A percentile compares a stretch with the other conserved stretches of the same genome.
Evolutionary conservation across 2,329 filamentous ascomycete species (phyloP).

Genomic region (Magnaporthiopsis incrustans): DNA sequence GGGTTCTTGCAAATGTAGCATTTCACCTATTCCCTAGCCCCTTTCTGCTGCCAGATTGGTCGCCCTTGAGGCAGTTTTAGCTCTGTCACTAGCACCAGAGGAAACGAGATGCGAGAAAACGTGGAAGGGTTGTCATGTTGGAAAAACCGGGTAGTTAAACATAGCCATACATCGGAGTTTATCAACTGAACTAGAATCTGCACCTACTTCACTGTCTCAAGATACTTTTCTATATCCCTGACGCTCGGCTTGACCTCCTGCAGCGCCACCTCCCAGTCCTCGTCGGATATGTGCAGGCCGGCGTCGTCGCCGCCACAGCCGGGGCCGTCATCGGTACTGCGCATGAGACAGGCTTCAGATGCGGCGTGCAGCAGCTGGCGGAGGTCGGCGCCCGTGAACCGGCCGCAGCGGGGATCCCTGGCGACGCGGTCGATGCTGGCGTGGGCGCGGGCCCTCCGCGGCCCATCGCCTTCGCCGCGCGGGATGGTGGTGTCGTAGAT

Average conservation of each 20-base stretch:
- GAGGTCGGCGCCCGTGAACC: constrained; percentile 67
- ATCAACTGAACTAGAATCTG: not conserved
- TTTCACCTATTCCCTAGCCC: no score
- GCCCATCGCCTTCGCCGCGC: constrained; percentile 15
- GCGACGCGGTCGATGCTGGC: constrained; percentile 41
- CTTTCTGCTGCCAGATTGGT: no score
- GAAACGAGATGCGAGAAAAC: no score
- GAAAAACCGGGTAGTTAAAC: not conserved
- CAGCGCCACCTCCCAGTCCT: constrained; percentile 47
- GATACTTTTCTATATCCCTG: constrained; percentile 35
- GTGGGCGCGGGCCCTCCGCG: constrained; percentile 14
- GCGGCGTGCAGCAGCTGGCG: constrained; percentile 39
- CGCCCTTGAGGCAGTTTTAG: no score
- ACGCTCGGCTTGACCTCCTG: constrained; percentile 42
- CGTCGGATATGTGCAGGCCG: constrained; percentile 24
- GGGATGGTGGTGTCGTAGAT: constrained; percentile 43
- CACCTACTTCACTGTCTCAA: not conserved
- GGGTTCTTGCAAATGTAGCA: no score
- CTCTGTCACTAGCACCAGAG: no score
- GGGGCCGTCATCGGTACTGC: constrained; percentile 15
- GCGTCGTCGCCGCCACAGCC: not conserved
- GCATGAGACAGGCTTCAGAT: constrained; percentile 28
- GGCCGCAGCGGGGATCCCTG: constrained; percentile 55
- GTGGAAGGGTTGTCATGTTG: no score
- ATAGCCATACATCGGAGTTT: not conserved